Percentiles rank a stretch among this genome's conserved stretches.
Conservation (phyloP, 176 grass and related monocot species). For the Avena eriantha region DNA sequence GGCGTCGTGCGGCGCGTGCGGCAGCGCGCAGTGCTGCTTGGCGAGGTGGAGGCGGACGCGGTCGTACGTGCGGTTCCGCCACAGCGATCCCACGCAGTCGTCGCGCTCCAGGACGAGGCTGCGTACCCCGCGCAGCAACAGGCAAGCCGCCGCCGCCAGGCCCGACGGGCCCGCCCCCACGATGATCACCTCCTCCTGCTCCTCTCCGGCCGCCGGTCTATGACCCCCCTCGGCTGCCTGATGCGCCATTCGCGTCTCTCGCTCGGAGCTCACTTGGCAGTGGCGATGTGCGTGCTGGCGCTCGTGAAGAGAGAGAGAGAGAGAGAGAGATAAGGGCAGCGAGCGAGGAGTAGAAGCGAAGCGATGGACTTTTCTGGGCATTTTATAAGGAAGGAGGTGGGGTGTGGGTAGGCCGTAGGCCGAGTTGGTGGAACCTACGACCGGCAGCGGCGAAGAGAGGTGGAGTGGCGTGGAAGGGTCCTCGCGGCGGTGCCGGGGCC, state of each 20-base stretch:
- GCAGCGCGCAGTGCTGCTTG: constrained; percentile 71
- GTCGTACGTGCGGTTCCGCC: constrained; percentile 79
- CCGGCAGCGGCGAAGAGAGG: background rate
- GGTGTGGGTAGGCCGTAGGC: background rate
- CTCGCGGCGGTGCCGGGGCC: background rate
- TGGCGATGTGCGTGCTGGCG: background rate
- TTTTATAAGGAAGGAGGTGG: background rate
- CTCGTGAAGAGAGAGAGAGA: background rate
- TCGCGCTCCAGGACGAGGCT: constrained; percentile 81
- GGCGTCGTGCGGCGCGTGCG: constrained; percentile 53
- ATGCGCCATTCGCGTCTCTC: background rate
- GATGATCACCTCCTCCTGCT: constrained; percentile 57
- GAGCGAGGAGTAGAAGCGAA: constrained; percentile 31
- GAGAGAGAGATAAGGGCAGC: background rate
- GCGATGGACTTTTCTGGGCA: background rate
- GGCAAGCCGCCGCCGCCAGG: constrained; percentile 71
- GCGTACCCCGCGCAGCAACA: constrained; percentile 44
- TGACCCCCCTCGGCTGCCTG: background rate
- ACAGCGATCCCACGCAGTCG: constrained; percentile 73
- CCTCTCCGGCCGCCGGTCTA: background rate
- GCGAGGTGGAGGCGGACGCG: constrained; percentile 75
- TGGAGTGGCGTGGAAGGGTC: constrained; percentile 34
- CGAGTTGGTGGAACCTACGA: background rate
- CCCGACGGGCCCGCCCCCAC: constrained; percentile 88
- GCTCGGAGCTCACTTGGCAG: background rate